phyloP scores from a whole-genome alignment of 1,284 basidiomycete species.

The Anthracocystis panici-leucophaei region DNA sequence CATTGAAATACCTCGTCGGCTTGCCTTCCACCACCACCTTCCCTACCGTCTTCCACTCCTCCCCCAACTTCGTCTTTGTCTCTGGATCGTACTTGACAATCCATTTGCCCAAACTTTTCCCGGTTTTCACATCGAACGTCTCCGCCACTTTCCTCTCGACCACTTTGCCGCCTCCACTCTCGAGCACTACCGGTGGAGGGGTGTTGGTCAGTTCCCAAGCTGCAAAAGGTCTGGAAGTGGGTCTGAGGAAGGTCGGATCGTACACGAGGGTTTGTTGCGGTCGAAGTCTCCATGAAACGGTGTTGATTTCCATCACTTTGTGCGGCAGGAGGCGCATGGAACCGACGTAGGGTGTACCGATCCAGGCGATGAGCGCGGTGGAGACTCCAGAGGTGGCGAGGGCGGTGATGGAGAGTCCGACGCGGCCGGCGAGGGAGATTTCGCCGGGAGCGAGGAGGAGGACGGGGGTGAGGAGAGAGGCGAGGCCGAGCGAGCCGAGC shows the following conservation, averaged over 20 bases:
- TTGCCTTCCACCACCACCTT: constrained; percentile 46
- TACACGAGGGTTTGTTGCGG: constrained; percentile 79
- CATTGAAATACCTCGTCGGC: constrained; percentile 79
- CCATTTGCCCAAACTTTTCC: constrained; percentile 80
- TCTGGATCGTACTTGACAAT: constrained; percentile 77
- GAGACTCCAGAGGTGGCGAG: constrained; percentile 79
- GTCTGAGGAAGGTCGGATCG: constrained; percentile 79
- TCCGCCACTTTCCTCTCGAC: constrained; percentile 51
- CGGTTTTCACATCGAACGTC: constrained; percentile 71
- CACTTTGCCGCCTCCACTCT: background rate
- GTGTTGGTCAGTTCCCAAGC: constrained; percentile 73
- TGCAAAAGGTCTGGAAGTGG: constrained; percentile 80
- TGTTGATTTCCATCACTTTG: constrained; percentile 72
- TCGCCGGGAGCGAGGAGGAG: constrained; percentile 83
- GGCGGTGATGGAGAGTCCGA: constrained; percentile 78
- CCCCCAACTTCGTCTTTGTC: constrained; percentile 74
- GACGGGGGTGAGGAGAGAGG: constrained; percentile 79
- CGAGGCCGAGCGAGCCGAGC: constrained; percentile 80
- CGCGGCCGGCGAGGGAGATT: constrained; percentile 78
- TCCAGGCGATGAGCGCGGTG: constrained; percentile 82
- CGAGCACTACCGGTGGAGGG: constrained; percentile 30
- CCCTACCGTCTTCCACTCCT: constrained; percentile 69
- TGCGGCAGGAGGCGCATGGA: constrained; percentile 67
- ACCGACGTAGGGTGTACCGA: constrained; percentile 74
- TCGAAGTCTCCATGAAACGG: constrained; percentile 76